Evolutionary conservation across 2,329 filamentous ascomycete genomes (phyloP).

Genomic region (Onygenales sp.): DNA sequence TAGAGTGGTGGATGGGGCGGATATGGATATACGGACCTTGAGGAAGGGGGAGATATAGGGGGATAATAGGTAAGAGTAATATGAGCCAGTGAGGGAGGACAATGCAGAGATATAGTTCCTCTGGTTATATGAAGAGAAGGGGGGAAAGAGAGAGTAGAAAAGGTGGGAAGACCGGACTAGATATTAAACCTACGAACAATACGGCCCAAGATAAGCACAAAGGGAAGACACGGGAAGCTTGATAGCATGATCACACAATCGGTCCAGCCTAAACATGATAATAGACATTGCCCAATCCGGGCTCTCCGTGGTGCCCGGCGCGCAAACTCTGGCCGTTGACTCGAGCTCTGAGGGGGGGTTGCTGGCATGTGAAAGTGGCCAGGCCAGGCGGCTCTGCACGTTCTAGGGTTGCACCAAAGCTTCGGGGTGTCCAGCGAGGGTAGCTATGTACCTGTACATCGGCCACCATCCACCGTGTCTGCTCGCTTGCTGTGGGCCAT

Average conservation of each 20-base stretch:
- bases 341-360: not conserved
- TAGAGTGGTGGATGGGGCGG: too few relatives aligned
- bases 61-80: not conserved
- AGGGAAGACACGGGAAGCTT: not conserved
- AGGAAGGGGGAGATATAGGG: not conserved
- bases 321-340: not conserved
- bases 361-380: conserved; percentile 2
- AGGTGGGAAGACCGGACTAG: not conserved
- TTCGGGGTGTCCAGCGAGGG: not conserved
- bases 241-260: too few relatives aligned
- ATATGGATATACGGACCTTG: not conserved
- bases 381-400: not conserved
- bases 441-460: too few relatives aligned
- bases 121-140: not conserved
- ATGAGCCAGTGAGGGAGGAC: not conserved
- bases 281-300: not conserved
- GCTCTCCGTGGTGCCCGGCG: not conserved
- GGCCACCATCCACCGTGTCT: too few relatives aligned
- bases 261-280: not conserved
- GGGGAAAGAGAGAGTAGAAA: not conserved
- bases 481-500: too few relatives aligned
- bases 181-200: too few relatives aligned
- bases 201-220: too few relatives aligned
- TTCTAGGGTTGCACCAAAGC: not conserved
- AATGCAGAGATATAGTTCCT: too few relatives aligned